These are phyloP conservation scores for Lactifluus piperatus DNA, from an alignment of 768 basidiomycete species.

Conservation along the genomic window DNA sequence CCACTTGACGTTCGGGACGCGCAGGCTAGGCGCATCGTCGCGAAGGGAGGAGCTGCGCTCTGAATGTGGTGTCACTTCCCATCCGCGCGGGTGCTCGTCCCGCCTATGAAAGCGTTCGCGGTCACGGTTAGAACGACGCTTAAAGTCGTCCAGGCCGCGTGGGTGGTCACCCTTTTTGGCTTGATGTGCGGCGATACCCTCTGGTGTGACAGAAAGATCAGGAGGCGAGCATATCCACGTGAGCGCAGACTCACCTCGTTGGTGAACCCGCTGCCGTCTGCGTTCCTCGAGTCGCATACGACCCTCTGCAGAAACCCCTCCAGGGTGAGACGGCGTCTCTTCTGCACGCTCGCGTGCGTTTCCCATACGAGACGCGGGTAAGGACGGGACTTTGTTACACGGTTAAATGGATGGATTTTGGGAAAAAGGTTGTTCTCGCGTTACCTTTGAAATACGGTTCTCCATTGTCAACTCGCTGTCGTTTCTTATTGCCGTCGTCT, in stretches of 20 bases:
- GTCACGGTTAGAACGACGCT: conserved; percentile 82
- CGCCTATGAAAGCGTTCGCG: conserved; percentile 30
- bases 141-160: conserved; percentile 85
- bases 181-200: conserved; percentile 60
- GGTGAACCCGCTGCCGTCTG: conserved; percentile 58
- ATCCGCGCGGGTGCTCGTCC: conserved; percentile 29
- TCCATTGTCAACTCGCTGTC: conserved; percentile 44
- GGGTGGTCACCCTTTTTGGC: conserved; percentile 50
- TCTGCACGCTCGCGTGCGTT: conserved; percentile 68
- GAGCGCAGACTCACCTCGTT: conserved; percentile 39
- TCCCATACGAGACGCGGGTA: conserved; percentile 51
- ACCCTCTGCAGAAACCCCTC: conserved; percentile 75
- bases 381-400: conserved; percentile 54
- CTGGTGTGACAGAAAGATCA: conserved; percentile 32
- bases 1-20: conserved; percentile 90
- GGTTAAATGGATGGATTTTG: neutral
- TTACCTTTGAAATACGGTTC: conserved; percentile 84
- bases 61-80: conserved; percentile 57
- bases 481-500: conserved; percentile 54
- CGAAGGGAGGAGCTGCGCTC: conserved; percentile 37
- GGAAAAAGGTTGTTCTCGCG: conserved; percentile 19
- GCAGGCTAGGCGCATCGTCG: conserved; percentile 70
- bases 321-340: conserved; percentile 91
- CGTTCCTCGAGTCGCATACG: conserved; percentile 69
- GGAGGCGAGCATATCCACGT: neutral